Evolutionary conservation across 352 stramenopile genomes (phyloP).

Genomic region (Albugo candida): DNA sequence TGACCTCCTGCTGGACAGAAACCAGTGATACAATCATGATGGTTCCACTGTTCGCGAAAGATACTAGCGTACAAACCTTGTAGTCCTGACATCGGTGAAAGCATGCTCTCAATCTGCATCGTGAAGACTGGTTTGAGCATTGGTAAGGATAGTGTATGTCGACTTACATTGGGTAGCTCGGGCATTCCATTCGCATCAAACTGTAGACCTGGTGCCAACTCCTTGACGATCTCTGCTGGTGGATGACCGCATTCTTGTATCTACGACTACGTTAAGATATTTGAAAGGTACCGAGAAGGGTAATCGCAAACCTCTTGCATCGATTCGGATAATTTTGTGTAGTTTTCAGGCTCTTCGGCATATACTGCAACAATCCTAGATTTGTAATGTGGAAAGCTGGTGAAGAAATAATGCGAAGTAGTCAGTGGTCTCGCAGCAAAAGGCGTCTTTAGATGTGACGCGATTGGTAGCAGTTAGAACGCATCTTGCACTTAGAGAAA

Average conservation of each 20-base stretch:
- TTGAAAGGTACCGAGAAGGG: neutral
- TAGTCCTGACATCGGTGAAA: slow-evolving; percentile 69
- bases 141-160: neutral
- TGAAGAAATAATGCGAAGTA: too few relatives aligned
- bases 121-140: neutral
- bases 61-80: slow-evolving; percentile 11
- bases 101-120: slow-evolving; percentile 41
- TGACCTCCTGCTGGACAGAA: too few relatives aligned
- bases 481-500: too few relatives aligned
- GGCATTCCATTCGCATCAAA: slow-evolving; percentile 94
- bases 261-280: neutral
- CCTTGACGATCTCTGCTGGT: slow-evolving; percentile 94
- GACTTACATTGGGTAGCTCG: slow-evolving; percentile 87
- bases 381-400: too few relatives aligned
- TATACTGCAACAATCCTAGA: slow-evolving; percentile 92
- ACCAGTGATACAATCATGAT: too few relatives aligned
- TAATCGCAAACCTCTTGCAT: slow-evolving; percentile 84
- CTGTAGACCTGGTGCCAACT: slow-evolving; percentile 93
- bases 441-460: too few relatives aligned
- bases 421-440: too few relatives aligned
- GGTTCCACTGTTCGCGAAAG: too few relatives aligned
- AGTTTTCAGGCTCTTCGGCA: slow-evolving; percentile 94
- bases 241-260: slow-evolving; percentile 87
- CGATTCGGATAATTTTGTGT: slow-evolving; percentile 85
- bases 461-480: too few relatives aligned